A percentile compares a stretch with the other conserved stretches of the same genome.
Evolutionary conservation across 169 alveolate genomes (phyloP).

Genomic region (Plasmodium malariae): DNA sequence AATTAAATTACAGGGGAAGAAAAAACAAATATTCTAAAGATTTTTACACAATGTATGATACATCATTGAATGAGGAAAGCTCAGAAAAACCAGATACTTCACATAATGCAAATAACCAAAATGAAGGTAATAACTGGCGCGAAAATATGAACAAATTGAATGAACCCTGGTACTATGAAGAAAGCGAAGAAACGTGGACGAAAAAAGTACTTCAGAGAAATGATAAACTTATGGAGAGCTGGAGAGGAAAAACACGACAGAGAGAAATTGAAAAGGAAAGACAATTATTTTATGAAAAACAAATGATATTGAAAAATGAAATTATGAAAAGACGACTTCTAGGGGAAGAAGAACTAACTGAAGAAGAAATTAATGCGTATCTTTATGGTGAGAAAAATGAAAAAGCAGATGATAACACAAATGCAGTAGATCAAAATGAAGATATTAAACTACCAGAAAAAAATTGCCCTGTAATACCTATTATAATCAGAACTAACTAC

Average conservation of each 20-base stretch:
- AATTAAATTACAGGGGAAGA: conserved; percentile 25
- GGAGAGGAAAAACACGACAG: conserved; percentile 79
- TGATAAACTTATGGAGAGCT: conserved; percentile 80
- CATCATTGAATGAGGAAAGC: not conserved
- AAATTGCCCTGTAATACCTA: conserved; percentile 80
- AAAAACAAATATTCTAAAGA: conserved; percentile 21
- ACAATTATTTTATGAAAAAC: conserved; percentile 70
- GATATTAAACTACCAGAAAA: conserved; percentile 48
- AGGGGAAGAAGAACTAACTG: conserved; percentile 75
- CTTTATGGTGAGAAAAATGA: conserved; percentile 59
- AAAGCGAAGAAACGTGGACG: conserved; percentile 81
- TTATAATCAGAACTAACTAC: conserved; percentile 85
- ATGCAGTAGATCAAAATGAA: conserved; percentile 14
- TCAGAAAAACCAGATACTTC: not conserved
- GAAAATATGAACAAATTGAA: conserved; percentile 39
- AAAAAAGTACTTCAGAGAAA: conserved; percentile 78
- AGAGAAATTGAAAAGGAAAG: conserved; percentile 76
- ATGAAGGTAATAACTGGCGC: conserved; percentile 21
- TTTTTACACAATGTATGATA: conserved; percentile 13
- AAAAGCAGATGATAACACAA: conserved; percentile 4
- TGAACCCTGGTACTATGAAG: conserved; percentile 53
- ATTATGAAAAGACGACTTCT: conserved; percentile 56
- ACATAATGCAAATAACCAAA: conserved; percentile 4
- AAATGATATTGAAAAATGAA: conserved; percentile 65
- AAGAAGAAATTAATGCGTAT: conserved; percentile 79